These are phyloP conservation scores for Gossypium armourianum DNA, from an alignment of 441 rosid species.

Conservation along the genomic window DNA sequence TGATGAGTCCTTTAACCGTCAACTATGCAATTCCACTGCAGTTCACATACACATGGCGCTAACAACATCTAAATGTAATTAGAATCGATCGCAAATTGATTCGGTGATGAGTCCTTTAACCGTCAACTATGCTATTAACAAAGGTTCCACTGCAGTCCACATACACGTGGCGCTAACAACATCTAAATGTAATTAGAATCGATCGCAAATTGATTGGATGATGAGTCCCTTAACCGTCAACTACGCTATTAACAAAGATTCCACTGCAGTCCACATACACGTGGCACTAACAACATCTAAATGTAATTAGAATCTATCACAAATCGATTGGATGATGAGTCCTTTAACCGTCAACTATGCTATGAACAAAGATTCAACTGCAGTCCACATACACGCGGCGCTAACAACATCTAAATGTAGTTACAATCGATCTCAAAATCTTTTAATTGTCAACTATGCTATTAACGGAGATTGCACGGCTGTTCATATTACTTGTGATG, in stretches of 20 bases:
- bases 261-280: neutral
- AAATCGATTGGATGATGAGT: neutral
- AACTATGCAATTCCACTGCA: neutral
- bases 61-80: neutral
- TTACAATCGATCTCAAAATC: neutral
- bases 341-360: neutral
- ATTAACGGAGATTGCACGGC: neutral
- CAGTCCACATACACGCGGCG: neutral
- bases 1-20: neutral
- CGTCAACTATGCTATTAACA: neutral
- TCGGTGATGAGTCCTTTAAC: neutral
- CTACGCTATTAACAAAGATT: neutral
- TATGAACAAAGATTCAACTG: neutral
- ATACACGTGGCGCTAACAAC: neutral
- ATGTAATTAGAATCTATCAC: neutral
- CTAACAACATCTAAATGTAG: neutral
- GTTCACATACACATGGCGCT: neutral
- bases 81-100: neutral
- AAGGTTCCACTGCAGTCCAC: neutral
- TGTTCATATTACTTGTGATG: neutral
- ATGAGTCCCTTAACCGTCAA: neutral
- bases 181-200: slow-evolving; percentile 8
- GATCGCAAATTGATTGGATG: neutral
- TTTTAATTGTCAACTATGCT: neutral
- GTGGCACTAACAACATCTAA: neutral